Evolutionary conservation across 2,329 filamentous ascomycete species (phyloP), one percentile per base, ranked within the genome.

Genomic region (Penicillium sp.): DNA sequence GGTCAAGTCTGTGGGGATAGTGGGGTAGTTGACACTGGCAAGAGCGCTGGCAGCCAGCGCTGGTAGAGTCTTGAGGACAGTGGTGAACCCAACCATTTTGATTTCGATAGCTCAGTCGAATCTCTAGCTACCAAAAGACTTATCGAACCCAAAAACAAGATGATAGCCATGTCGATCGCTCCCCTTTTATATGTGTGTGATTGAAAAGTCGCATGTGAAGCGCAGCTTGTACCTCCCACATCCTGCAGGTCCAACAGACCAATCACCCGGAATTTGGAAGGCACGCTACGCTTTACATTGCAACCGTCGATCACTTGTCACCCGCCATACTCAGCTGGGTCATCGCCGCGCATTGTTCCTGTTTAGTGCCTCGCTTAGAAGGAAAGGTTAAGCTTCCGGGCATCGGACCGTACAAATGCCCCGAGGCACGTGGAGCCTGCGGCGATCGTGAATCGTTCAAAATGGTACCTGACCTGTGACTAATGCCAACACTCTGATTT

Each of bases 1-100:
- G 3, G 81, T 80, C 69, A 78, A 58, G 61, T 85, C 82, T 1
- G 62, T 43, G 1, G 82, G 82, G 35, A 78, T 78, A 7, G 76
- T 49, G 8, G 82, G 82, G 60, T 77, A 81, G 52, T 72, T 76
- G 4, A 70, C 74, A 21, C 51, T 57, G 16, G 67, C 71, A 3
- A 64, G 44, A 22, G 59, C 67, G 47, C 65, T 37, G 11, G 51
- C 54, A 16, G 59, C 61, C 46, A 64, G 21, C 5, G 63, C n/a
- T n/a, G 60, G 58, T 55, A 64, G n/a, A 16, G 60, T 39, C 52
- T 62, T 64, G 31, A 56, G 22, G n/a, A 65, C 24, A 3, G 49
- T 45, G 9, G 27, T 16, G 39, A 53, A 44, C 3, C 57, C 57
- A 19, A 59, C 57, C 63, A 65, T 65, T 27, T 16, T 50, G 16